Evolutionary conservation across 306 rosid species (phyloP).

Genomic region (Casuarina glauca): DNA sequence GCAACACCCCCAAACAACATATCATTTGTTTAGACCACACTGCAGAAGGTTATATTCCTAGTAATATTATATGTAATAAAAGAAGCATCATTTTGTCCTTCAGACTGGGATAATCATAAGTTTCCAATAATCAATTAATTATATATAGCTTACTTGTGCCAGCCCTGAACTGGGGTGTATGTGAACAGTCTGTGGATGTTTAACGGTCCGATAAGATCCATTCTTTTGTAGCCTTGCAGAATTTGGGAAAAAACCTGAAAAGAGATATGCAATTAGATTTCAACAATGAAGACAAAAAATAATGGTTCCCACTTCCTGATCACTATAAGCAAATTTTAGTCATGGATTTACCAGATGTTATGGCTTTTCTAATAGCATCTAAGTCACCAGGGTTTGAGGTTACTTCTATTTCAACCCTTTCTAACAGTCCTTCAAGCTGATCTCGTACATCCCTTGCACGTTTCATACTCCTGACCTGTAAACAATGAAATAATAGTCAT

Average conservation of each 20-base stretch:
- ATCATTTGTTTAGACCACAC: neutral
- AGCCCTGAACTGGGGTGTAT: conserved; percentile 96
- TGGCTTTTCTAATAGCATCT: conserved; percentile 79
- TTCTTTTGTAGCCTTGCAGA: conserved; percentile 76
- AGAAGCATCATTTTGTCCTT: neutral
- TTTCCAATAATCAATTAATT: neutral
- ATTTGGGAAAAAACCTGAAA: conserved; percentile 84
- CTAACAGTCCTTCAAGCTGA: conserved; percentile 90
- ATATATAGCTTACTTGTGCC: conserved; percentile 52
- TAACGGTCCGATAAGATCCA: conserved; percentile 79
- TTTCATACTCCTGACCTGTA: conserved; percentile 93
- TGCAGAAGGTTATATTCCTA: neutral
- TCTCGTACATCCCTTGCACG: conserved; percentile 93
- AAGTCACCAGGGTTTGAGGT: conserved; percentile 59
- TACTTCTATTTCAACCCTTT: conserved; percentile 88
- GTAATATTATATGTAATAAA: neutral
- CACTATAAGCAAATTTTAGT: conserved; percentile 5
- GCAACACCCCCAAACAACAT: neutral
- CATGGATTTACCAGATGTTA: conserved; percentile 69
- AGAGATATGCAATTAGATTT: conserved; percentile 16
- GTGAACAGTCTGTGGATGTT: conserved; percentile 84
- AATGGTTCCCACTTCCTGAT: conserved; percentile 1
- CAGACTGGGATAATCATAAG: neutral
- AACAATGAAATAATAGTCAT: conserved; percentile 21
- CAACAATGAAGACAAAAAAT: conserved; percentile 2